A percentile compares a stretch with the other conserved stretches of the same genome.
Conservation (phyloP, 2,329 filamentous ascomycete species). For the Calonectria leucothoes region DNA sequence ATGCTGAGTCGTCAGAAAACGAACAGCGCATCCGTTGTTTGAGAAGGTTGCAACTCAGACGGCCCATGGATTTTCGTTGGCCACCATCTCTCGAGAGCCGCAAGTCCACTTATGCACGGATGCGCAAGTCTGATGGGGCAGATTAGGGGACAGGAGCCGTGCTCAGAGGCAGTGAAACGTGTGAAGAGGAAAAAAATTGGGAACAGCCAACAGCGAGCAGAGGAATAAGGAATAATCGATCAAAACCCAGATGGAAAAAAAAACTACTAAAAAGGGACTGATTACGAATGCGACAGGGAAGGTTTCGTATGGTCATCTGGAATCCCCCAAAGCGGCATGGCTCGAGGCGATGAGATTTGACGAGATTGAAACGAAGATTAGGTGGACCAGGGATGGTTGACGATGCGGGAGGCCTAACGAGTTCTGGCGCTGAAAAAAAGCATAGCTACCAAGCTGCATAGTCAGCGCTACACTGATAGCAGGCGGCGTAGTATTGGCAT, state of each 20-base stretch:
- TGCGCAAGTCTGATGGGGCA: not conserved
- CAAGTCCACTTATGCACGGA: not conserved
- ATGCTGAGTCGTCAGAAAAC: not conserved
- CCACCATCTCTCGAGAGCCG: not conserved
- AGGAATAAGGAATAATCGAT: not conserved
- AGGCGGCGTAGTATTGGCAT: not conserved
- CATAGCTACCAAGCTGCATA: not conserved
- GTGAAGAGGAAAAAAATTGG: not conserved
- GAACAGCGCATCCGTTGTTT: not conserved
- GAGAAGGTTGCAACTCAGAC: not conserved
- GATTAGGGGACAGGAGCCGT: not conserved
- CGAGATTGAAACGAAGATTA: conserved; percentile 9
- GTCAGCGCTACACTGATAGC: not conserved
- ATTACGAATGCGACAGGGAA: not conserved
- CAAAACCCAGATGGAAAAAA: not conserved
- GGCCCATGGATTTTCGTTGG: not conserved
- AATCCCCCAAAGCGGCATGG: not conserved
- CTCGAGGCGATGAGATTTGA: conserved; percentile 1
- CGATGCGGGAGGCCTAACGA: not conserved
- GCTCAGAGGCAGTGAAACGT: not conserved
- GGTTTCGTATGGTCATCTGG: not conserved
- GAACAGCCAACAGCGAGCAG: not conserved
- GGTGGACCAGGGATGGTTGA: not conserved
- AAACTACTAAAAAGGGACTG: not conserved
- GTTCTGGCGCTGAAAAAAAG: not conserved